Base-by-base conservation (phyloP, 192 early-diverging fungal genomes). In the Umbelopsis ramanniana region DNA sequence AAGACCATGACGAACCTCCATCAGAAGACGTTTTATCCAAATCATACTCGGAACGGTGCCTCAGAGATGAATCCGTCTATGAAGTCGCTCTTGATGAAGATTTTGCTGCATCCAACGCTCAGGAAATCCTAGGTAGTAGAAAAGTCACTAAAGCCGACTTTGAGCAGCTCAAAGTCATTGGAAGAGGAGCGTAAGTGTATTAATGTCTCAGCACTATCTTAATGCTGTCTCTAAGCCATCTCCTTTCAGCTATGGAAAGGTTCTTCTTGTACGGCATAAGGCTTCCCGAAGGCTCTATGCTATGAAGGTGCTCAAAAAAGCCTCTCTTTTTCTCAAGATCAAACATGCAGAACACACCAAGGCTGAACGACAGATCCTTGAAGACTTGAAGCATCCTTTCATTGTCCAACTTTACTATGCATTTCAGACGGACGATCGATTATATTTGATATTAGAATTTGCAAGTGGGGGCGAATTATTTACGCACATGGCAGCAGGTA, bases 251-350 rank as follows among this genome's bases (percentile, higher is more conserved):
- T 97, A 94, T 73, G 95, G 93, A 35, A 93, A 93, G 74, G 93
- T 95, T 8, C 93, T 90, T 68, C 80, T 96, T 54, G 93, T 95
- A 1, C 89, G 87, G 68, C 89, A 94, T 79, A 89, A 88, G 70
- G 52, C 52, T 22, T 75, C 75, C 17, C 69, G 74, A 33, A 73
- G 76, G 50, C 76, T 89, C 45, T 96, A 91, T 80, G 96, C 96
- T 29, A 96, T 96, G 96, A 97, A 97, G 82, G 93, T 95, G 0
- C 83, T 97, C 46, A 87, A 89, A 74, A 96, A 97, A 84, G 94
- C 94, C 1, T 89, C 90, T 24, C 86, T 97, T 52, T 85, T 93
- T 57, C 77, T 95, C 17, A 87, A 96, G 75, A 80, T 83, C 38
- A 92, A 93, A 82, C 88, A 89, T 69, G 89, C 89, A 10, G 82